Evolutionary conservation across 345 rosid genomes (phyloP), one percentile per base, ranked within the genome.

Genomic region (Aquilaria yunnanensis): DNA sequence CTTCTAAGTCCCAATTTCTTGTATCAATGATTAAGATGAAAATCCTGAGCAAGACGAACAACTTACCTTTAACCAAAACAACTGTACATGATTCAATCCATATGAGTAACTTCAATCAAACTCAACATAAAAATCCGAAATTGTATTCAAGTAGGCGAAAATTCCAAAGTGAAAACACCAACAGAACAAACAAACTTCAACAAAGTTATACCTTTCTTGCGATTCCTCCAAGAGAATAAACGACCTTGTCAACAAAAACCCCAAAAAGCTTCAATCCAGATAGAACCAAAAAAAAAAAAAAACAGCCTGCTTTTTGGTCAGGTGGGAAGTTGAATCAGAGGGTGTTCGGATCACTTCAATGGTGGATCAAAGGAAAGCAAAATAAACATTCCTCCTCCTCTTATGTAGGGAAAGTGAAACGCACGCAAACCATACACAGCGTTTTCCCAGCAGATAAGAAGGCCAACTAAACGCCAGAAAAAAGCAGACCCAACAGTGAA

Each of bases 331-430:
- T 46, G 67, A 74, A 41, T 11, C n/a, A 74, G 57, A 9, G 54
- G 49, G 79, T 9, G 59, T 65, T 72, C 12, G 80, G 72, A 71
- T 71, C 34, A 63, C 80, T 75, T 75, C 46, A 16, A 23, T 64
- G 54, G 62, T 65, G 53, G 70, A 69, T 10, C 57, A 45, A 77
- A 66, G 71, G 60, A 65, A 75, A 37, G 1, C 43, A 9, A 37
- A 37, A 37, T 3, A 59, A 70, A 55, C 67, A 70, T 60, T 67
- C 72, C 53, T 55, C 14, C 37, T 48, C 46, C 48, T 48, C 43
- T 55, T 9, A 48, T 48, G 43, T 46, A 72, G 66, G 73, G 54
- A 57, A 74, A 60, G 68, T 57, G 66, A 37, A 51, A 31, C 16
- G 45, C 71, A 73, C 56, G 80, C 64, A 37, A 49, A 63, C 32